phyloP scores from a whole-genome alignment of 208 protist species.

The Wallacemonas collosoma region DNA sequence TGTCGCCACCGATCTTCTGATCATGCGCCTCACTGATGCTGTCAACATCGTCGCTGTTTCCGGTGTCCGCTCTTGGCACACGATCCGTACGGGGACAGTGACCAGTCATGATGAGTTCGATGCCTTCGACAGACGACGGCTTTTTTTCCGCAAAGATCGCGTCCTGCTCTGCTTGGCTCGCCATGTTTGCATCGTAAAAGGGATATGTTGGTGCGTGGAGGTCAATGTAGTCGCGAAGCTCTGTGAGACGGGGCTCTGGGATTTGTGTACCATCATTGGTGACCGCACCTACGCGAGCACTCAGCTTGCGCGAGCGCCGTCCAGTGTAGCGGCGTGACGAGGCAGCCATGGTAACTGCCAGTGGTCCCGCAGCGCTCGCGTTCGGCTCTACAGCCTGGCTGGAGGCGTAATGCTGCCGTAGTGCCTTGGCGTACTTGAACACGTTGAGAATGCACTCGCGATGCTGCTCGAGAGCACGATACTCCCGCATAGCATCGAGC shows the following conservation, averaged over 20 bases:
- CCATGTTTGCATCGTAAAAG: conserved; percentile 23
- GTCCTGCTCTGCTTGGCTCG: conserved; percentile 22
- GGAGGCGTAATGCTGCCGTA: conserved; percentile 31
- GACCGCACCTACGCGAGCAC: no score
- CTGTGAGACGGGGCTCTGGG: conserved; percentile 22
- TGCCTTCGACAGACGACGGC: conserved; percentile 21
- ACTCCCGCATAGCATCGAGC: conserved; percentile 38
- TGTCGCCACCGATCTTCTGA: no score
- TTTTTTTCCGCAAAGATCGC: conserved; percentile 21
- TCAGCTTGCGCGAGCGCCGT: no score
- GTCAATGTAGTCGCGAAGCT: conserved; percentile 35
- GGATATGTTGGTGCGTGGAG: conserved; percentile 39
- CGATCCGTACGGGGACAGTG: not conserved
- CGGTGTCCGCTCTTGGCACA: no score
- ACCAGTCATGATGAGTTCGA: conserved; percentile 44
- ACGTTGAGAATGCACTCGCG: conserved; percentile 38
- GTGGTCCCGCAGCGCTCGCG: no score
- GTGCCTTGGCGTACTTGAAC: conserved; percentile 56
- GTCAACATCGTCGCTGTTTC: no score
- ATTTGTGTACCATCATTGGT: conserved; percentile 11
- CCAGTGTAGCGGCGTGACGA: no score
- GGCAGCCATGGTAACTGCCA: no score
- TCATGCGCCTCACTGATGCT: no score
- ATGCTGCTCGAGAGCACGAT: conserved; percentile 34
- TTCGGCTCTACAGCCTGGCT: no score